Evolutionary conservation across 768 basidiomycete genomes (phyloP), one percentile per base, ranked within the genome.

Genomic region (Boletus edulis): DNA sequence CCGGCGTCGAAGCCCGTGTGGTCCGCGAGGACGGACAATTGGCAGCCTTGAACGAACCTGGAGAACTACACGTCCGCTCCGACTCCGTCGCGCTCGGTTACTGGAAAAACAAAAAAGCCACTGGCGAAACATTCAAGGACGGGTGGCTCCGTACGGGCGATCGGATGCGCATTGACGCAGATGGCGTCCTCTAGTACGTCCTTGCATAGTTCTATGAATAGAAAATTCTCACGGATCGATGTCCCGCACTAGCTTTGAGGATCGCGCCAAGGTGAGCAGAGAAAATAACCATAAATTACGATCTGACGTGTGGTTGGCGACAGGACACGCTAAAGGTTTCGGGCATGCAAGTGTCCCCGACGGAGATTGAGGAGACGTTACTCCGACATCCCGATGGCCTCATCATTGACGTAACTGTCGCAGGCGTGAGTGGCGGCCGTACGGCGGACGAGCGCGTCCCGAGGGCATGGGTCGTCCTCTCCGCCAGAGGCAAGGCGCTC

Each of bases 71-170:
- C 72, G 62, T 91, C 10, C 75, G 73, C 37, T 79, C 85, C 15
- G 65, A 54, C 0, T 86, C 81, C 56, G 66, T 89, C 29, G 79
- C 82, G 0, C 64, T 82, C 0, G 90, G 90, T 0, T 93, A 92
- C 67, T 86, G 82, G 81, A 81, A 83, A 43, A 86, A 91, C 64
- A 78, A 82, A 47, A 76, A 80, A 55, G 85, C 87, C 0, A 89
- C 82, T 24, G 72, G 72, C 47, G 81, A 82, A 60, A 85, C 88
- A 1, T 92, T 91, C 63, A 59, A 52, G 13, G 76, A 81, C 43
- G 87, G 89, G 18, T 93, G 91, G 91, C 60, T 93, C 24, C 76
- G 74, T 50, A 91, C 88, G 0, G 91, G 91, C 3, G 90, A 93
- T 67, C 74, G 77, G 50, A 86, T 91, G 64, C 71, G 77, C 38